A percentile compares a stretch with the other conserved stretches of the same genome.
These are phyloP conservation scores for Tylopilus balloui DNA, from an alignment of 768 basidiomycete species.

Conservation along the genomic window DNA sequence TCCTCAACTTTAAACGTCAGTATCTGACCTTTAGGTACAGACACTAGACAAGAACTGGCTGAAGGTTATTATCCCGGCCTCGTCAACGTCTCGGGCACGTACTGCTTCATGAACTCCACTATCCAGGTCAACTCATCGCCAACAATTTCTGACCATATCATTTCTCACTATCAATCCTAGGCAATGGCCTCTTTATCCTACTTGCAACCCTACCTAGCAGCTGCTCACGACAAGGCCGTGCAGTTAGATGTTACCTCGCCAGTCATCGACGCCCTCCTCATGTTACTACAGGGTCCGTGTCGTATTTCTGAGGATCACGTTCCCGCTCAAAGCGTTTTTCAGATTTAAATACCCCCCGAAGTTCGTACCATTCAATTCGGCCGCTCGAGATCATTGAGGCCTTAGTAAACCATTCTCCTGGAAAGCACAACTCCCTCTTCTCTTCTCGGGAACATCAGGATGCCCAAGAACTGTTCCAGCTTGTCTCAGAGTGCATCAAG, in stretches of 20 bases:
- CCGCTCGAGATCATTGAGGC: conserved; percentile 70
- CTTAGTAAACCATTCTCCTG: conserved; percentile 51
- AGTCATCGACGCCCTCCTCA: conserved; percentile 75
- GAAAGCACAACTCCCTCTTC: conserved; percentile 62
- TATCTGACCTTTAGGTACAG: conserved; percentile 12
- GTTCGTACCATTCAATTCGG: conserved; percentile 57
- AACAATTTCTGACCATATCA: neutral
- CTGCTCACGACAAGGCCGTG: conserved; percentile 72
- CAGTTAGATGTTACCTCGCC: conserved; percentile 79
- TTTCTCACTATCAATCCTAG: conserved; percentile 38
- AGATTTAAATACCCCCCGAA: conserved; percentile 65
- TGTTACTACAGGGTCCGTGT: conserved; percentile 60
- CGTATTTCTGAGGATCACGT: neutral
- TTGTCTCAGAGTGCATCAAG: conserved; percentile 85
- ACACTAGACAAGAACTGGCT: conserved; percentile 20
- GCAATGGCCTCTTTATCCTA: conserved; percentile 85
- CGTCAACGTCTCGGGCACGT: conserved; percentile 92
- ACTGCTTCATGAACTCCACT: conserved; percentile 97
- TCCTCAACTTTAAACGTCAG: neutral
- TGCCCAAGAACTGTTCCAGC: conserved; percentile 96
- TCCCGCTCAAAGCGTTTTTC: conserved; percentile 3
- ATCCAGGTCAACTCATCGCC: conserved; percentile 57
- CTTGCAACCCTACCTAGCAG: conserved; percentile 74
- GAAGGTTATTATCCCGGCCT: conserved; percentile 78
- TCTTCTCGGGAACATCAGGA: conserved; percentile 94